These are phyloP conservation scores for Panicum hallii DNA, from an alignment of 202 grass and related monocot genomes.

Conservation along the genomic window DNA sequence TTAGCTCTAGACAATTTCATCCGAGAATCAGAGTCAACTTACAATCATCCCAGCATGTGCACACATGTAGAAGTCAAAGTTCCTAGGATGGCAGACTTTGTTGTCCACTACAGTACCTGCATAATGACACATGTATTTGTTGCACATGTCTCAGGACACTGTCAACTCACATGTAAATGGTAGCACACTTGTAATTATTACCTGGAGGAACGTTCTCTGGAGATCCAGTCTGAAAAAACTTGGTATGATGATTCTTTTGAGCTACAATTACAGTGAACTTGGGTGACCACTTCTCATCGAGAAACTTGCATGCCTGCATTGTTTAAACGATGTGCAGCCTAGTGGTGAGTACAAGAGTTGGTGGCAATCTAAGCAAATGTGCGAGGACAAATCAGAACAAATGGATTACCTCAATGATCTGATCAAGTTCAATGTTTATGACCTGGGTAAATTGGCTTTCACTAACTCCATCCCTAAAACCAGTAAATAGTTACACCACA, in stretches of 20 bases:
- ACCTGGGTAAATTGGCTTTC: slow-evolving; percentile 92
- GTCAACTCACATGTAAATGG: background rate
- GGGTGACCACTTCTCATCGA: slow-evolving; percentile 80
- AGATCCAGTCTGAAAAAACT: slow-evolving; percentile 68
- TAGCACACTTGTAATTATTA: slow-evolving; percentile 18
- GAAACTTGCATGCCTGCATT: slow-evolving; percentile 82
- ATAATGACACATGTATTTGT: slow-evolving; percentile 4
- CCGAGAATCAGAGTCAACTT: slow-evolving; percentile 11
- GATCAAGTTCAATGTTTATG: slow-evolving; percentile 89
- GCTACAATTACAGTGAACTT: slow-evolving; percentile 83
- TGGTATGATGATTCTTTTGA: slow-evolving; percentile 94
- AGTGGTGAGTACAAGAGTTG: background rate
- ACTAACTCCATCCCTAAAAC: slow-evolving; percentile 83
- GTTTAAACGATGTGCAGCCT: slow-evolving; percentile 25
- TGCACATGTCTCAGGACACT: background rate
- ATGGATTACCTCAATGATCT: slow-evolving; percentile 78
- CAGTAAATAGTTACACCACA: background rate
- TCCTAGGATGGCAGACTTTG: slow-evolving; percentile 74
- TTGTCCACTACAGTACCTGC: slow-evolving; percentile 79
- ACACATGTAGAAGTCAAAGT: slow-evolving; percentile 91
- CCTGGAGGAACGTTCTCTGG: slow-evolving; percentile 87
- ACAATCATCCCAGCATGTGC: slow-evolving; percentile 83
- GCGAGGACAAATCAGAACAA: background rate
- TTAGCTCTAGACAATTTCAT: slow-evolving; percentile 1
- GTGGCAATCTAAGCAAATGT: background rate